phyloP scores from a whole-genome alignment of 1,284 basidiomycete species.

The Moniliella sp. region DNA sequence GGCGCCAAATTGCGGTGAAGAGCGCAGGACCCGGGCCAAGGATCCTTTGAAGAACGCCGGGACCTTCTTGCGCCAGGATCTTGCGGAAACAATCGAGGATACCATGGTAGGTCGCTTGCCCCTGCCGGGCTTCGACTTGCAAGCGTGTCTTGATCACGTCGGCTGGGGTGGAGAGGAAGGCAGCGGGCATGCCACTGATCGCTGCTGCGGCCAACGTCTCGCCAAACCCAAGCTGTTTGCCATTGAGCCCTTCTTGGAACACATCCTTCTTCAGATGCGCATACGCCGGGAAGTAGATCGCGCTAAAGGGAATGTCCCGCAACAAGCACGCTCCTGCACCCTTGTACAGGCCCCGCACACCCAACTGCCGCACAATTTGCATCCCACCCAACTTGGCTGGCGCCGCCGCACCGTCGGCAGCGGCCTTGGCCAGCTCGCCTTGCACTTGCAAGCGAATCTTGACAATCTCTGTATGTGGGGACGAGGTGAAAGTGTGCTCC shows the following conservation, averaged over 20 bases:
- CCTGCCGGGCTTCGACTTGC: slow-evolving; percentile 76
- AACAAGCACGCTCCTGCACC: too few species aligned
- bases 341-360: too few species aligned
- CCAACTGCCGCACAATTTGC: slow-evolving; percentile 77
- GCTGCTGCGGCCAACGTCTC: slow-evolving; percentile 68
- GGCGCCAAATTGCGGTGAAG: slow-evolving; percentile 59
- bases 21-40: too few species aligned
- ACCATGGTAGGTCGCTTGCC: slow-evolving; percentile 79
- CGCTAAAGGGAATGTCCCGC: too few species aligned
- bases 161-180: slow-evolving; percentile 37
- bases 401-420: slow-evolving; percentile 52
- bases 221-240: too few species aligned
- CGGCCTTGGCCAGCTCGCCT: slow-evolving; percentile 63
- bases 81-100: slow-evolving; percentile 67
- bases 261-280: too few species aligned
- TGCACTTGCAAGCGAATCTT: slow-evolving; percentile 93
- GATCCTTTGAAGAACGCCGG: slow-evolving; percentile 88
- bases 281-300: too few species aligned
- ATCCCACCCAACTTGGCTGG: too few species aligned
- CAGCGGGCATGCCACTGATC: too few species aligned
- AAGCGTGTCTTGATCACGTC: slow-evolving; percentile 95
- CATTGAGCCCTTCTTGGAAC: too few species aligned
- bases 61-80: slow-evolving; percentile 62
- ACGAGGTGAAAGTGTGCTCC: too few species aligned
- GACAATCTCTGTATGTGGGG: too few species aligned